A percentile compares a stretch with the other conserved stretches of the same genome.
Evolutionary conservation across 2,329 filamentous ascomycete genomes (phyloP).

Genomic region (Proliferodiscus dingleyae): DNA sequence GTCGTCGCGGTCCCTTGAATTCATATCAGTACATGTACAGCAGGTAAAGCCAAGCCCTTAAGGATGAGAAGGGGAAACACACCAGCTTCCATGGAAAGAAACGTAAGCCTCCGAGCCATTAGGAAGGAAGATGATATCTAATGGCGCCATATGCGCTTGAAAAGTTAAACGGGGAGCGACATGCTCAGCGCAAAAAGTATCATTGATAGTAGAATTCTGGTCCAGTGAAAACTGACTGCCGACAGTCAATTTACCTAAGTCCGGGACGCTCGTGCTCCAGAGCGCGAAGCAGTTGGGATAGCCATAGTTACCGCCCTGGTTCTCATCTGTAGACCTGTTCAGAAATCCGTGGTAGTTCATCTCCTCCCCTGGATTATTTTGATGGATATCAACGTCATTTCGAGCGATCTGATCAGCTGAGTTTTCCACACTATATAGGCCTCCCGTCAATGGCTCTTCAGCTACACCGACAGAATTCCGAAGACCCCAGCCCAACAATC

Average conservation of each 20-base stretch:
- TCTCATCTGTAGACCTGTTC: conserved; percentile 20
- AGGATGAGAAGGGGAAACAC: neutral
- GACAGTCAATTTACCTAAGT: conserved; percentile 36
- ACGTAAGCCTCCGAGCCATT: conserved; percentile 58
- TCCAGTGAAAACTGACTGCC: conserved; percentile 47
- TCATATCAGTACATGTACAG: neutral
- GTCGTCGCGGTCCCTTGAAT: conserved; percentile 48
- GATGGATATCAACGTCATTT: conserved; percentile 54
- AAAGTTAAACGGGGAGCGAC: conserved; percentile 54
- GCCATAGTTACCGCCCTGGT: conserved; percentile 55
- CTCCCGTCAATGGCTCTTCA: conserved; percentile 52
- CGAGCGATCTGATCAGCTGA: conserved; percentile 60
- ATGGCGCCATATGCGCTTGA: conserved; percentile 63
- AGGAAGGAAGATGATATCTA: conserved; percentile 64
- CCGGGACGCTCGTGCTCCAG: conserved; percentile 51
- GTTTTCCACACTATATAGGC: conserved; percentile 63
- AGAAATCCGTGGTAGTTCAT: conserved; percentile 67
- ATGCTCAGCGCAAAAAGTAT: conserved; percentile 42
- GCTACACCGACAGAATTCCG: conserved; percentile 67
- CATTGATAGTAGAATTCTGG: conserved; percentile 36
- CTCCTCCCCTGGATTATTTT: conserved; percentile 69
- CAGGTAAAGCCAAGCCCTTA: neutral
- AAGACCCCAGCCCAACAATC: conserved; percentile 61
- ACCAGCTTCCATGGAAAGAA: conserved; percentile 38
- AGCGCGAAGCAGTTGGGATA: conserved; percentile 67